A percentile compares a stretch with the other conserved stretches of the same genome.
These are phyloP conservation scores for Fragaria ananassa DNA, from an alignment of 306 rosid species.

Conservation along the genomic window DNA sequence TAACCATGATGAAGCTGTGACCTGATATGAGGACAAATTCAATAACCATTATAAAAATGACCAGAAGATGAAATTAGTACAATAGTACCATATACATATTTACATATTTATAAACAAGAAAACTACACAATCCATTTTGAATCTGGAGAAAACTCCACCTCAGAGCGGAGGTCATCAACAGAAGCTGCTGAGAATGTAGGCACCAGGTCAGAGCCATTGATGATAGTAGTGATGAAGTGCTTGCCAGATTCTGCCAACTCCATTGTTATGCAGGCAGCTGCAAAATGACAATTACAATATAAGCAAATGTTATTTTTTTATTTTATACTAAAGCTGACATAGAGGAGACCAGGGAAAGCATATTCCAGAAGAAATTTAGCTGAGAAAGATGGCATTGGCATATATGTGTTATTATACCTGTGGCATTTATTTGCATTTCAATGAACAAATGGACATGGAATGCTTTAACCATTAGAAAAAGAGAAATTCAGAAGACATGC, in stretches of 20 bases:
- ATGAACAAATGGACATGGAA: background rate
- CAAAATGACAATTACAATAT: conserved; percentile 33
- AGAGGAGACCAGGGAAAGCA: background rate
- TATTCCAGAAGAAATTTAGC: background rate
- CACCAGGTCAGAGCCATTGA: conserved; percentile 90
- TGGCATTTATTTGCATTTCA: background rate
- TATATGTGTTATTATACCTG: background rate
- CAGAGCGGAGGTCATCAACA: conserved; percentile 84
- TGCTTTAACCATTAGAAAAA: background rate
- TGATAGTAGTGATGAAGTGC: conserved; percentile 77
- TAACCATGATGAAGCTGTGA: conserved; percentile 89
- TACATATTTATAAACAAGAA: background rate
- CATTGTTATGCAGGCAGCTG: conserved; percentile 98
- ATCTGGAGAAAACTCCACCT: conserved; percentile 45
- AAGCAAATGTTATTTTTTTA: conserved; percentile 3
- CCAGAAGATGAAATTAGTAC: background rate
- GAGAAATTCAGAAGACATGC: conserved; percentile 35
- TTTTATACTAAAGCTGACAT: background rate
- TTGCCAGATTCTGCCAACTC: conserved; percentile 98
- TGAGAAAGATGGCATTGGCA: background rate
- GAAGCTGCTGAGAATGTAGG: conserved; percentile 96
- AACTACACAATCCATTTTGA: conserved; percentile 11
- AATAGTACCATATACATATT: background rate
- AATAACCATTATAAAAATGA: background rate
- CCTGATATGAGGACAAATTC: conserved; percentile 44